Conservation (phyloP, 2,329 filamentous ascomycete species). For the Ilyonectria robusta region DNA sequence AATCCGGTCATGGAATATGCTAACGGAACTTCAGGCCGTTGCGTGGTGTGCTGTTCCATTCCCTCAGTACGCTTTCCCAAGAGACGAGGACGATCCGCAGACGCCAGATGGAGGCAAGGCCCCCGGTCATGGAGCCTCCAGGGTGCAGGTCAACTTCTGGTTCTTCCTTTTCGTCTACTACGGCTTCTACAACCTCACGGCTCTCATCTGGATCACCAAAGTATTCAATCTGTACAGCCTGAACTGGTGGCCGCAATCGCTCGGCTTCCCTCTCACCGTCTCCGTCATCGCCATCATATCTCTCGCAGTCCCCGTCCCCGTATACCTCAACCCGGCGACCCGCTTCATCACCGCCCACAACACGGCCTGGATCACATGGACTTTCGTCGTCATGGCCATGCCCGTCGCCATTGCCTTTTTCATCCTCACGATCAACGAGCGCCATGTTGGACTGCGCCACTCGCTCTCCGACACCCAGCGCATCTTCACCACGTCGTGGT, state of each 20-base stretch:
- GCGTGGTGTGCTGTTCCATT: conserved; percentile 77
- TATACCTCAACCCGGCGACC: conserved; percentile 69
- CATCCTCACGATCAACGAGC: conserved; percentile 74
- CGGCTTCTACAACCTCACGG: conserved; percentile 77
- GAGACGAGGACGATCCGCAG: conserved; percentile 56
- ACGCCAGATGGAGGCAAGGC: conserved; percentile 55
- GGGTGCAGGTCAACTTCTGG: conserved; percentile 79
- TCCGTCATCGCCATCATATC: conserved; percentile 73
- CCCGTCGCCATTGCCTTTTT: conserved; percentile 76
- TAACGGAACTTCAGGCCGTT: conserved; percentile 62
- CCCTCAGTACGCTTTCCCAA: conserved; percentile 71
- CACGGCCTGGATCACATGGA: conserved; percentile 78
- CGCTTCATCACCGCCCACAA: conserved; percentile 72
- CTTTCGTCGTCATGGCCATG: conserved; percentile 78
- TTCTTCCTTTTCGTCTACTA: conserved; percentile 81
- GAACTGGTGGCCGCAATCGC: conserved; percentile 78
- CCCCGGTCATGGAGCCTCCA: conserved; percentile 74
- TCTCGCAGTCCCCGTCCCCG: conserved; percentile 70
- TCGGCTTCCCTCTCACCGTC: conserved; percentile 76
- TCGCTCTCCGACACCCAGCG: conserved; percentile 76
- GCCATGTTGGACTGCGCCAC: conserved; percentile 73
- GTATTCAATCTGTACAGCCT: conserved; percentile 80
- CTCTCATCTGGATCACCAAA: conserved; percentile 79
- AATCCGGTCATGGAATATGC: neutral
- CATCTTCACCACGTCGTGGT: conserved; percentile 77